Base-by-base conservation (phyloP, 1,284 basidiomycete genomes). In the Abortiporus biennis region DNA sequence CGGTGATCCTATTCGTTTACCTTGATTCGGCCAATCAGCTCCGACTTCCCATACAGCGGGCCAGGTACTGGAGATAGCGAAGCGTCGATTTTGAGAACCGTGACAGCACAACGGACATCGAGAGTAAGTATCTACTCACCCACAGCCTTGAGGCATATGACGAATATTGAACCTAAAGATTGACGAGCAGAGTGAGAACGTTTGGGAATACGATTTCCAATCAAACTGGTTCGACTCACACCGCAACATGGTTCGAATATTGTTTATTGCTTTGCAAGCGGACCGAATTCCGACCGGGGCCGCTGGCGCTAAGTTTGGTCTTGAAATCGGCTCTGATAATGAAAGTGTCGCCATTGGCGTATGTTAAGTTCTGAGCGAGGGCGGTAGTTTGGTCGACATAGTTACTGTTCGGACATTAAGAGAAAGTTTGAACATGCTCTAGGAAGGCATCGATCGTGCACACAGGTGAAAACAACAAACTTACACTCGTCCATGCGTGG, bases 91-190 rank as follows among this genome's bases (percentile, higher is more conserved):
- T 49, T n/a, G 11, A 25, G 20, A 20, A 23, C 15, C 29, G 29
- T 32, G 24, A 19, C 6, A 3, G 30, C 36, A 38, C 16, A 20
- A 23, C 44, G 15, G 17, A 36, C 34, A 21, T 27, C 39, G 32
- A n/a, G n/a, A n/a, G n/a, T n/a, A n/a, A 38, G 30, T 19, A 38
- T 30, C 12, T 24, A 65, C 77, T 55, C 48, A 83, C 80, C 73
- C 78, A 51, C 81, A 84, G 21, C 80, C 83, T 54, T 78, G 66
- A 2, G 83, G 72, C 69, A 74, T 74, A 47, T 73, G 72, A 19
- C 67, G 63, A 42, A 78, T 60, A 51, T 76, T 70, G 53, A 76
- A 78, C 33, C 76, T 78, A 54, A 15, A 34, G 29, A 32, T 38
- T 21, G 35, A 37, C 22, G 23, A 27, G 9, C 17, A 30, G 19